Conservation (phyloP, 192 early-diverging fungal species). For the Rhizophagus prolifer region DNA sequence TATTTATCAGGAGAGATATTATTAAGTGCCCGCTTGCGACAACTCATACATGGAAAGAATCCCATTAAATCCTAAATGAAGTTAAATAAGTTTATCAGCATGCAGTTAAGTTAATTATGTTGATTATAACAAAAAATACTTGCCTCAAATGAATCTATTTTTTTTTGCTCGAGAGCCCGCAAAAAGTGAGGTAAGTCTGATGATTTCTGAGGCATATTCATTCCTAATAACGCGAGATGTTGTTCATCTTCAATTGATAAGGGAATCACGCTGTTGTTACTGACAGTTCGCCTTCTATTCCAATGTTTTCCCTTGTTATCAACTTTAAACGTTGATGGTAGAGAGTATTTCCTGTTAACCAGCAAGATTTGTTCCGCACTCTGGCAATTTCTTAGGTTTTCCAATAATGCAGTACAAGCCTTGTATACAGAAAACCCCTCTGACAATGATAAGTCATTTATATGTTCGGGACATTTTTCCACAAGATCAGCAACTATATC, state of each 20-base stretch:
- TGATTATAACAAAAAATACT: background rate
- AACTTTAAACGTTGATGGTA: too few relatives aligned
- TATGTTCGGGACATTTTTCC: constrained; percentile 9
- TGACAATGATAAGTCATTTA: background rate
- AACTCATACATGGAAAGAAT: constrained; percentile 11
- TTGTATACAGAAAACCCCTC: background rate
- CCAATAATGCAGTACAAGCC: constrained; percentile 4
- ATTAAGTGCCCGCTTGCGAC: background rate
- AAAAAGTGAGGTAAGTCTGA: background rate
- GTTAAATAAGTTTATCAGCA: too few relatives aligned
- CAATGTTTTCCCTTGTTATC: too few relatives aligned
- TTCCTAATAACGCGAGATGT: background rate
- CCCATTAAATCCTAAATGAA: constrained; percentile 1
- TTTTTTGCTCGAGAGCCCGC: background rate
- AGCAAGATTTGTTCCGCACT: too few relatives aligned
- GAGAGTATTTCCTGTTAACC: too few relatives aligned
- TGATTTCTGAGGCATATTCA: background rate
- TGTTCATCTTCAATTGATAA: background rate
- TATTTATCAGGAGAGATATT: constrained; percentile 11
- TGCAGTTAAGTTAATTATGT: too few relatives aligned
- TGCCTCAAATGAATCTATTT: background rate
- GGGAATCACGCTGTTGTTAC: background rate
- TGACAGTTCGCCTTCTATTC: background rate
- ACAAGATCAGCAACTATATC: background rate
- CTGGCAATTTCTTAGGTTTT: background rate